Evolutionary conservation across 352 stramenopile genomes (phyloP).

Genomic region (Phytophthora syringae): DNA sequence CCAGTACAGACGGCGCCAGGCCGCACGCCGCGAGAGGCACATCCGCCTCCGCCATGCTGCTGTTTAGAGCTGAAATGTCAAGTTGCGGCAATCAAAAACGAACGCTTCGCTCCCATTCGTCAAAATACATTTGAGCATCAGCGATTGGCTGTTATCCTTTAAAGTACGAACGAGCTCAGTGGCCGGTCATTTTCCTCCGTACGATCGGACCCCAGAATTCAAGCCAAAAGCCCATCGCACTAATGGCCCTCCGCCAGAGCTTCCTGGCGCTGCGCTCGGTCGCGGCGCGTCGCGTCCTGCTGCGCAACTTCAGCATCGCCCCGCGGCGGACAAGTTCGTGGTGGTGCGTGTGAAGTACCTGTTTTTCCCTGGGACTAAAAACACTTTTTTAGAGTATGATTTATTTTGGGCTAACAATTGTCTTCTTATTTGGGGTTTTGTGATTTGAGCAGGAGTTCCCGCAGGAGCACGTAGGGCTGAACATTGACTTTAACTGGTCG

Average conservation of each 20-base stretch:
- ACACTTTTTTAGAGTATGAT: no score
- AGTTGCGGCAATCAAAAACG: slow-evolving; percentile 14
- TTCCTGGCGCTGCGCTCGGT: slow-evolving; percentile 57
- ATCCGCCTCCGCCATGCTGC: slow-evolving; percentile 24
- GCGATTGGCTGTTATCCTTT: slow-evolving; percentile 33
- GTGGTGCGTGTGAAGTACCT: slow-evolving; percentile 62
- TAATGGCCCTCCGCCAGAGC: slow-evolving; percentile 69
- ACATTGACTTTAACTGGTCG: slow-evolving; percentile 91
- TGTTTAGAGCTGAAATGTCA: slow-evolving; percentile 8
- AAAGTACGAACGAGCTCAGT: slow-evolving; percentile 27
- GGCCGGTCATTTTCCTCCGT: slow-evolving; percentile 67
- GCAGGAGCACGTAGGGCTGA: slow-evolving; percentile 76
- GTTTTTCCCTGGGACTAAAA: neutral
- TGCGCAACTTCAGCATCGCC: slow-evolving; percentile 54
- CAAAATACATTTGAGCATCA: neutral
- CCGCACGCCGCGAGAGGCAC: slow-evolving; percentile 61
- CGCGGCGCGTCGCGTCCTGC: slow-evolving; percentile 41
- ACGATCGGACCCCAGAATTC: slow-evolving; percentile 37
- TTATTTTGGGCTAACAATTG: slow-evolving; percentile 6
- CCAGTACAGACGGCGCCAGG: slow-evolving; percentile 62
- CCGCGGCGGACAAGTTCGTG: slow-evolving; percentile 82
- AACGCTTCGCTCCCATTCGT: neutral
- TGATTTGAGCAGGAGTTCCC: slow-evolving; percentile 61
- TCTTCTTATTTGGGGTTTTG: slow-evolving; percentile 7
- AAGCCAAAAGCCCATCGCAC: slow-evolving; percentile 4